phyloP scores from a whole-genome alignment of 768 basidiomycete species.

The Mycena epipterygia region DNA sequence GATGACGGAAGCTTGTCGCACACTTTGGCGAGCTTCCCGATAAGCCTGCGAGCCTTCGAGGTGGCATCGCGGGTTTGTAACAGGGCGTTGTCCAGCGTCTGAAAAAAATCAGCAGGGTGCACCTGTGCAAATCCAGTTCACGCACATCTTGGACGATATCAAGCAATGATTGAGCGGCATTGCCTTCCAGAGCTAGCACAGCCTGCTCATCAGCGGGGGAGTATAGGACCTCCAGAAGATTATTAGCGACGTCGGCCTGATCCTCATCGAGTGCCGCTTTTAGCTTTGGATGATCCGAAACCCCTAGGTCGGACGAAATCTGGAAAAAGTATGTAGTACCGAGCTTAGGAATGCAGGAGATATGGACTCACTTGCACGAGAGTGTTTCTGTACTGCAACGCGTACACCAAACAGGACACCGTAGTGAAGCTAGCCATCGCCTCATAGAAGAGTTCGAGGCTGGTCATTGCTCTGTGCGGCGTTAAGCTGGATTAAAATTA shows the following conservation, averaged over 20 bases:
- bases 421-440: constrained; percentile 5
- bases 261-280: constrained; percentile 22
- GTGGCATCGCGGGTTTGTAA: constrained; percentile 3
- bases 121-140: not conserved
- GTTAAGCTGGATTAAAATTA: not conserved
- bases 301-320: constrained; percentile 10
- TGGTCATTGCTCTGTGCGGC: not conserved
- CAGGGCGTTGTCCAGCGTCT: constrained; percentile 13
- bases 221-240: constrained; percentile 11
- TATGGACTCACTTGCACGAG: not conserved
- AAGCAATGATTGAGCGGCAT: constrained; percentile 27
- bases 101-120: not conserved
- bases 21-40: constrained; percentile 13
- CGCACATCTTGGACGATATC: constrained; percentile 31
- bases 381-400: not conserved
- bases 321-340: not conserved
- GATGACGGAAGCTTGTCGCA: constrained; percentile 28
- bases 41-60: constrained; percentile 11
- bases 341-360: not conserved
- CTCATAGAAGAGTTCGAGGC: constrained; percentile 1
- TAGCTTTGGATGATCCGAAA: constrained; percentile 3
- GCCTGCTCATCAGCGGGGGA: constrained; percentile 20
- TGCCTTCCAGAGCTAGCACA: constrained; percentile 23
- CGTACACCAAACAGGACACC: constrained; percentile 2
- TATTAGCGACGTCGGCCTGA: constrained; percentile 6